Base-by-base conservation (phyloP, 768 basidiomycete genomes). In the Austroboletus eburneus region DNA sequence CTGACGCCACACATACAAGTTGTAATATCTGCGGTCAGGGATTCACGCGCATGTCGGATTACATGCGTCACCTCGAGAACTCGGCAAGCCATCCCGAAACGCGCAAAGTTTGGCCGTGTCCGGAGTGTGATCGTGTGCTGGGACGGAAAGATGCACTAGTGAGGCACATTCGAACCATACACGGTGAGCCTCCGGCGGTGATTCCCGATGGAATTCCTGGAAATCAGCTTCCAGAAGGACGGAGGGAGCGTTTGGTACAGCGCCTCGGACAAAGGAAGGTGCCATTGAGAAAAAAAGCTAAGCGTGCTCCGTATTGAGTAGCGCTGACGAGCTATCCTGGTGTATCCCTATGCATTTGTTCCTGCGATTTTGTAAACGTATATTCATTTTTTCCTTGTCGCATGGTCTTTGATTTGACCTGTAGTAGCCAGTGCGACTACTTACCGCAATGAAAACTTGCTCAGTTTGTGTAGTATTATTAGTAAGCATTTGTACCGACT, bases 71-170 rank as follows among this genome's bases (percentile, higher is more conserved):
- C 32, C 17, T 57, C 0, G 40, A 63, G 37, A 61, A 61, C 14
- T 57, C 58, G 2, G 21, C 52, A 1, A 49, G 12, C 13, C 59
- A 63, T 40, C 59, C 59, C 0, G 61, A 55, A 14, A 61, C 61
- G 1, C 55, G 61, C 3, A 60, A 49, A 29, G n/a, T 61, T 29
- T 61, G 61, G 61, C 58, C 52, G 1, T 63, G 62, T 10, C 46
- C 48, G 6, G 35, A 52, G 24, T 63, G 62, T 20, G 29, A 59
- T 1, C 56, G 42, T 5, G 12, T 24, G 0, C 23, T 63, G n/a
- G 58, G 62, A n/a, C 59, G 62, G 6, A 54, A 46, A 27, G 62
- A 63, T 25, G 64, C 62, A 4, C 59, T 66, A 0, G 23, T 17
- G 22, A 49, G 62, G 2, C 62, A 63, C 27, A 48, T 64, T 13